Percentiles rank a stretch among this genome's conserved stretches.
Evolutionary conservation across 2,329 filamentous ascomycete genomes (phyloP).

Genomic region (Beauveria sp.): DNA sequence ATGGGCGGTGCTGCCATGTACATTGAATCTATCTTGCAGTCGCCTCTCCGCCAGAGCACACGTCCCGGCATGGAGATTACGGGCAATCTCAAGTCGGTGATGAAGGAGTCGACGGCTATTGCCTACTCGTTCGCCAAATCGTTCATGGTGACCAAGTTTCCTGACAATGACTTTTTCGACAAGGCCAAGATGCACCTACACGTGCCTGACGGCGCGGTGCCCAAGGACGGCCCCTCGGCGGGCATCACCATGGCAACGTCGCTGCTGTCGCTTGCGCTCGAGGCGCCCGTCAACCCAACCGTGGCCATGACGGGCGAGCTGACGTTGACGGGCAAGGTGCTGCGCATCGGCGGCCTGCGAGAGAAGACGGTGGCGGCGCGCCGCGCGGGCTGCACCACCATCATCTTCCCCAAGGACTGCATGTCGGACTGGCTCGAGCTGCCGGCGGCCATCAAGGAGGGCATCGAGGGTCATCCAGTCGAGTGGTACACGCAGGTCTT

Average conservation of each 20-base stretch:
- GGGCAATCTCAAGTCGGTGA: constrained; percentile 89
- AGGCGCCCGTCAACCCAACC: constrained; percentile 70
- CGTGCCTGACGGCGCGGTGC: constrained; percentile 91
- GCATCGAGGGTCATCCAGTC: constrained; percentile 83
- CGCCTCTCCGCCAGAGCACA: constrained; percentile 64
- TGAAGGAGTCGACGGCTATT: constrained; percentile 95
- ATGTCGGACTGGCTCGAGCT: constrained; percentile 95
- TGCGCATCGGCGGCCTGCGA: constrained; percentile 85
- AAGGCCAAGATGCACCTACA: constrained; percentile 92
- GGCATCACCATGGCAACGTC: constrained; percentile 99
- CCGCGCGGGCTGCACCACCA: constrained; percentile 82
- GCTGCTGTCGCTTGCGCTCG: constrained; percentile 74
- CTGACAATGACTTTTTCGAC: constrained; percentile 91
- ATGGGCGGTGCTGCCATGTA: constrained; percentile 96
- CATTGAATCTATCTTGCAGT: constrained; percentile 92
- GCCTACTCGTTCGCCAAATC: constrained; percentile 96
- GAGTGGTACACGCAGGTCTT: constrained; percentile 95
- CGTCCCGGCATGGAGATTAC: constrained; percentile 81
- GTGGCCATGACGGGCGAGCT: constrained; percentile 98
- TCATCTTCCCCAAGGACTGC: constrained; percentile 94
- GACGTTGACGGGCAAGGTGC: constrained; percentile 91
- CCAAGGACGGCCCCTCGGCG: constrained; percentile 87
- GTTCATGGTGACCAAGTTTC: constrained; percentile 74
- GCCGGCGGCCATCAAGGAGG: constrained; percentile 97
- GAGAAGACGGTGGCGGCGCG: constrained; percentile 97